Evolutionary conservation across 768 basidiomycete species (phyloP), one percentile per base, ranked within the genome.

Genomic region (Boletus speciosus): DNA sequence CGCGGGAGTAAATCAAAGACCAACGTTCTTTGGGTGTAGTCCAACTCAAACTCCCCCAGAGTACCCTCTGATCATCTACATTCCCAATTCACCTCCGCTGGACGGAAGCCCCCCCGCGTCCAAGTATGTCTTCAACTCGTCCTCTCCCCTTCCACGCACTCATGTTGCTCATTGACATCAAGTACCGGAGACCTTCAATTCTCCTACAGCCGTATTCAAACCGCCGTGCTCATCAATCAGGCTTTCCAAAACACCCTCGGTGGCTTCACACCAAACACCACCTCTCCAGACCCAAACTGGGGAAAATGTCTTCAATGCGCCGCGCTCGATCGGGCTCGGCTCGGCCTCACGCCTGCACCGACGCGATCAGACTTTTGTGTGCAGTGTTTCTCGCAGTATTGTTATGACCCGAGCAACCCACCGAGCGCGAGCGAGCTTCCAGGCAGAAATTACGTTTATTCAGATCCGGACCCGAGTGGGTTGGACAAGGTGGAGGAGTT

Each of bases 1-100:
- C 2, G 78, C 78, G 5, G 86, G 87, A 35, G 76, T 89, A 1
- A 88, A 84, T 62, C 72, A 71, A 42, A 80, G 85, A 27, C 81
- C 88, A 3, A 87, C 86, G 0, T 90, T 93, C 73, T 92, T 90
- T 71, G 91, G 90, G 4, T 92, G 90, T 64, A 71, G 86, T 61
- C 79, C 83, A 15, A 64, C 50, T 4, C 65, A 77, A 43, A 67
- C 27, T 5, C 78, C 83, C 14, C 70, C 81, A 2, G 79, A 81
- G 52, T 86, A 78, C 57, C 89, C 89, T 0, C 59, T 92, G 19
- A 69, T 92, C 38, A 78, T 92, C 40, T 90, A 88, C 62, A 73
- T 92, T 7, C 90, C 91, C 6, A 89, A 86, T 65, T 78, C 87
- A 31, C 87, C 89, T n/a, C 86, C 86, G 4, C 59, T 83, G 19